These are phyloP conservation scores for Barnettozyma pratensis DNA, from an alignment of 805 yeast species.

Conservation along the genomic window DNA sequence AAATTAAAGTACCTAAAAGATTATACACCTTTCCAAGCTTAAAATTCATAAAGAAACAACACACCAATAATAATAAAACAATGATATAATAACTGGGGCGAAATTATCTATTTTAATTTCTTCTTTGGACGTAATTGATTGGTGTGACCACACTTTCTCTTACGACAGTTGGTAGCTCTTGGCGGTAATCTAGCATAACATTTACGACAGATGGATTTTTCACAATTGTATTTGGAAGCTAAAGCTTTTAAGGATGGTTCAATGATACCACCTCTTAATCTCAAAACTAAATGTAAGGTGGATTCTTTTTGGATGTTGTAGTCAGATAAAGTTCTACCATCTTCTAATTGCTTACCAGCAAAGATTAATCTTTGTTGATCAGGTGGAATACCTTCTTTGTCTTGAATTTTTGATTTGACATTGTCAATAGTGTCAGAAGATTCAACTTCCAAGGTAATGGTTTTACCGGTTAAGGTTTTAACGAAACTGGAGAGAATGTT, in stretches of 20 bases:
- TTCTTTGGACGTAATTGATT: slow-evolving; percentile 99
- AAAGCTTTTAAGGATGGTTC: slow-evolving; percentile 99
- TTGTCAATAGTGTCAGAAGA: slow-evolving; percentile 98
- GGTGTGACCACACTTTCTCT: slow-evolving; percentile 99
- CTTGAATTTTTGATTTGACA: slow-evolving; percentile 97
- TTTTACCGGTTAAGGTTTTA: slow-evolving; percentile 84
- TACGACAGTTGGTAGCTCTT: slow-evolving; percentile 99
- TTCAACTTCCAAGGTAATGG: slow-evolving; percentile 98
- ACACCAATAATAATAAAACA: slow-evolving; percentile 8
- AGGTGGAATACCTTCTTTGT: slow-evolving; percentile 99
- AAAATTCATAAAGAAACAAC: slow-evolving; percentile 4
- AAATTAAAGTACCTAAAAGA: neutral
- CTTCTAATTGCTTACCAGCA: slow-evolving; percentile 99
- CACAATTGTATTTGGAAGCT: slow-evolving; percentile 99
- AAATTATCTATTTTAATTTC: slow-evolving; percentile 85
- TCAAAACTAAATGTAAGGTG: slow-evolving; percentile 89
- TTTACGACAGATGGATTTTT: slow-evolving; percentile 97
- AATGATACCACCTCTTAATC: slow-evolving; percentile 98
- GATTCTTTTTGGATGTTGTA: slow-evolving; percentile 99
- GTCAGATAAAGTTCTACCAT: slow-evolving; percentile 97
- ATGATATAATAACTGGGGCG: slow-evolving; percentile 21
- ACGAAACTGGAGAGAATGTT: slow-evolving; percentile 46
- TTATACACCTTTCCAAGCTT: neutral
- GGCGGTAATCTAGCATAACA: slow-evolving; percentile 99
- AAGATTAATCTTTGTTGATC: slow-evolving; percentile 99